These are phyloP conservation scores for Populus pruinosa DNA, from an alignment of 345 rosid genomes.

Conservation along the genomic window DNA sequence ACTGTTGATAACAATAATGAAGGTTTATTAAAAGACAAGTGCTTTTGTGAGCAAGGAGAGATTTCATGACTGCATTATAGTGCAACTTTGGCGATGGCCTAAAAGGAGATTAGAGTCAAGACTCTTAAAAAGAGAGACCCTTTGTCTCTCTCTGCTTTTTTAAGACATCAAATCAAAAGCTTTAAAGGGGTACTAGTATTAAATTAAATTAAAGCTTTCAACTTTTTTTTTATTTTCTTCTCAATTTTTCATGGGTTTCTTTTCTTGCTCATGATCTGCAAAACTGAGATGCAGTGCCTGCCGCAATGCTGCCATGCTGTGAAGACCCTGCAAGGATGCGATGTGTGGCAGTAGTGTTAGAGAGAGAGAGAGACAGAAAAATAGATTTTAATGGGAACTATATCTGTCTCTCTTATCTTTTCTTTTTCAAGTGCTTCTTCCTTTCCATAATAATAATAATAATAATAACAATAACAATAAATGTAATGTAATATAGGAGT, in stretches of 20 bases:
- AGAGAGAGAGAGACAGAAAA: neutral
- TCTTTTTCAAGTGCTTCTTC: neutral
- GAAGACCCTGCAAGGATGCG: slow-evolving; percentile 31
- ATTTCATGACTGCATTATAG: slow-evolving; percentile 41
- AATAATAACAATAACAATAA: neutral
- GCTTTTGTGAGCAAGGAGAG: slow-evolving; percentile 9
- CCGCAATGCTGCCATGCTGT: slow-evolving; percentile 52
- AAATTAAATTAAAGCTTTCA: neutral
- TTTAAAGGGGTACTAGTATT: slow-evolving; percentile 8
- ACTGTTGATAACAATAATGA: neutral
- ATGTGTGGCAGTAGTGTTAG: slow-evolving; percentile 38
- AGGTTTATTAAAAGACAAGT: neutral
- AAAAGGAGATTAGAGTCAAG: slow-evolving; percentile 14
- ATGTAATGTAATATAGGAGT: neutral
- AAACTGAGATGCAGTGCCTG: slow-evolving; percentile 17
- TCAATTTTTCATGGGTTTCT: neutral
- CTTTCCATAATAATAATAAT: neutral
- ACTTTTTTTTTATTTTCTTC: slow-evolving; percentile 5
- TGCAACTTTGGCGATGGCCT: slow-evolving; percentile 31
- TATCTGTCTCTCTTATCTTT: neutral
- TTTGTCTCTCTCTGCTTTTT: slow-evolving; percentile 4
- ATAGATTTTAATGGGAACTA: neutral
- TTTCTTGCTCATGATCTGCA: slow-evolving; percentile 20
- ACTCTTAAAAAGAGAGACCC: slow-evolving; percentile 16
- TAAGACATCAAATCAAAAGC: slow-evolving; percentile 36